phyloP scores from a whole-genome alignment of 2,329 filamentous ascomycete species.

The Fusarium foetens region DNA sequence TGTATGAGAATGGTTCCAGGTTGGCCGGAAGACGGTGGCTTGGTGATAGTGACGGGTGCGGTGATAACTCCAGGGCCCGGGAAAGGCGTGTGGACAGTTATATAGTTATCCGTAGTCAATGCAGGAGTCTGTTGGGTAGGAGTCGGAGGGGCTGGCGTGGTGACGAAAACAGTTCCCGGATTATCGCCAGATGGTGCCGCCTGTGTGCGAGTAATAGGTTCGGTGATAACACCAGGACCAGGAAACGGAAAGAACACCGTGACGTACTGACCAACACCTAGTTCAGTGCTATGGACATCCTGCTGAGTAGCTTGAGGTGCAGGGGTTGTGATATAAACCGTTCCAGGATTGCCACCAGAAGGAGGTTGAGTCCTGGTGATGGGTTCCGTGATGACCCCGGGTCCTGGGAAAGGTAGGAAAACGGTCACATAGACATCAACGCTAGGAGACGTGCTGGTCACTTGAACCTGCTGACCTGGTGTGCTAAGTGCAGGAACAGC shows the following conservation, averaged over 20 bases:
- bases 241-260: conserved; percentile 15
- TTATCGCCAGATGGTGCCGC: neutral
- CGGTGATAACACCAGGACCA: conserved; percentile 14
- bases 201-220: conserved; percentile 18
- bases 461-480: neutral
- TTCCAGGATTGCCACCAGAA: conserved; percentile 7
- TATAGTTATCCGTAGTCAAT: conserved; percentile 5
- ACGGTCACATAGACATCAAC: conserved; percentile 4
- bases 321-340: conserved; percentile 16
- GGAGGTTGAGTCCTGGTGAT: conserved; percentile 13
- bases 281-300: neutral
- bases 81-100: conserved; percentile 25
- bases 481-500: neutral
- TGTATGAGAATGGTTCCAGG: conserved; percentile 27
- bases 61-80: conserved; percentile 19
- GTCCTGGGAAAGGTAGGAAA: conserved; percentile 10
- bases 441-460: neutral
- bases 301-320: neutral
- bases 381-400: conserved; percentile 2
- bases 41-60: conserved; percentile 17
- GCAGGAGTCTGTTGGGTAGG: neutral
- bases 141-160: conserved; percentile 8
- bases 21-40: conserved; percentile 9
- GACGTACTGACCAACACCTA: neutral
- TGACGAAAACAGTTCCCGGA: conserved; percentile 25